phyloP scores from a whole-genome alignment of 495 filamentous ascomycete genomes.

The Platismatia glauca region DNA sequence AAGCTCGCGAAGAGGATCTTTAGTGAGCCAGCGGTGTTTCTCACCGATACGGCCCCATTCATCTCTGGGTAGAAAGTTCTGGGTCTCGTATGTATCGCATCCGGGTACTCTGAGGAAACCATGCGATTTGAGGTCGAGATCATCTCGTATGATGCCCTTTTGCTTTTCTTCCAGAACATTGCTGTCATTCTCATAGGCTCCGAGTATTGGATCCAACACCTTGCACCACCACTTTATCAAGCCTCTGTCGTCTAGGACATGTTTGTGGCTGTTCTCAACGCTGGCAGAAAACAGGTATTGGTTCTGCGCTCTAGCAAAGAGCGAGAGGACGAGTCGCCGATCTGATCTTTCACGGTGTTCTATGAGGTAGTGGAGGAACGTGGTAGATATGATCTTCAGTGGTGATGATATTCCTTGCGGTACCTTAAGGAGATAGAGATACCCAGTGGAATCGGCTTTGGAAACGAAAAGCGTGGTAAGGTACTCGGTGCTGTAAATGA shows the following conservation, averaged over 20 bases:
- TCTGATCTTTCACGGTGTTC: constrained; percentile 54
- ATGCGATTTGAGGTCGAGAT: constrained; percentile 36
- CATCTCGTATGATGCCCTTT: neutral
- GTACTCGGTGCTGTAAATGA: constrained; percentile 62
- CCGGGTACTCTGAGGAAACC: constrained; percentile 86
- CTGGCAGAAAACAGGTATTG: constrained; percentile 95
- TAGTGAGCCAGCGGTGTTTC: constrained; percentile 42
- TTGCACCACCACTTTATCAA: constrained; percentile 94
- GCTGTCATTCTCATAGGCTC: constrained; percentile 24
- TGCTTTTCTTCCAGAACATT: neutral
- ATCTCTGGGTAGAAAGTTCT: constrained; percentile 47
- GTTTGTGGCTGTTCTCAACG: constrained; percentile 73
- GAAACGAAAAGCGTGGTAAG: constrained; percentile 86
- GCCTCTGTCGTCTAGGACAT: constrained; percentile 84
- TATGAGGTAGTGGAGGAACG: constrained; percentile 69
- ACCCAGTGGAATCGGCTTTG: constrained; percentile 95
- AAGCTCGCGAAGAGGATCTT: constrained; percentile 59
- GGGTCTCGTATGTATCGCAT: constrained; percentile 65
- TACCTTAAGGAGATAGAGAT: constrained; percentile 56
- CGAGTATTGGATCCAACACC: constrained; percentile 65
- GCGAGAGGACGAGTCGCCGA: constrained; percentile 70
- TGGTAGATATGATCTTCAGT: constrained; percentile 58
- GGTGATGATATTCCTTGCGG: constrained; percentile 58
- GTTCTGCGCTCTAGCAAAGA: constrained; percentile 86
- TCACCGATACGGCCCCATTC: constrained; percentile 35